Percentiles rank a stretch among this genome's conserved stretches.
These are phyloP conservation scores for Saccharomyces hybrid DNA, from an alignment of 1,139 yeast species.

Conservation along the genomic window DNA sequence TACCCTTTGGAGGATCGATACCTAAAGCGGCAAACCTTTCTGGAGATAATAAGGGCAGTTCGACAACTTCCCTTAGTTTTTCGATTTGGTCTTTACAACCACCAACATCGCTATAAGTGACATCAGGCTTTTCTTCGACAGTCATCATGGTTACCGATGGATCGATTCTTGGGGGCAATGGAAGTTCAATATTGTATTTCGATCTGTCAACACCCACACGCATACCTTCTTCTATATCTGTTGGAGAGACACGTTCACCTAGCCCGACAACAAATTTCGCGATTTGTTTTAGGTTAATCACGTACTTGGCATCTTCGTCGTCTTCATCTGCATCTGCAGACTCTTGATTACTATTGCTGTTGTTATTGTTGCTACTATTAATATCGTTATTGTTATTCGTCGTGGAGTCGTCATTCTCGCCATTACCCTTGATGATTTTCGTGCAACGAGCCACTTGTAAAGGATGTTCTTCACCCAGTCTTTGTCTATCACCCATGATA, in stretches of 20 bases:
- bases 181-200: slow-evolving; percentile 92
- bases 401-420: slow-evolving; percentile 27
- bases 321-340: slow-evolving; percentile 39
- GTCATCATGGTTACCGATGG: slow-evolving; percentile 99
- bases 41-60: slow-evolving; percentile 86
- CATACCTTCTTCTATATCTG: slow-evolving; percentile 99
- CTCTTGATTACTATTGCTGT: background rate
- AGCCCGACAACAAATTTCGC: slow-evolving; percentile 96
- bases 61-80: slow-evolving; percentile 93
- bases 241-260: slow-evolving; percentile 95
- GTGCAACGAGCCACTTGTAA: slow-evolving; percentile 98
- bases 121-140: slow-evolving; percentile 96
- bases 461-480: slow-evolving; percentile 91
- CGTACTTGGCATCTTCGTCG: slow-evolving; percentile 83
- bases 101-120: slow-evolving; percentile 86
- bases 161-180: slow-evolving; percentile 94
- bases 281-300: slow-evolving; percentile 92
- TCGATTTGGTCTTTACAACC: slow-evolving; percentile 98
- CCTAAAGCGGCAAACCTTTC: slow-evolving; percentile 94
- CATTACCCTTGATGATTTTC: slow-evolving; percentile 67
- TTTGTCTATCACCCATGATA: slow-evolving; percentile 89
- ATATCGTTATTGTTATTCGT: slow-evolving; percentile 8
- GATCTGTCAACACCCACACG: slow-evolving; percentile 97
- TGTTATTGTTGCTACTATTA: background rate
- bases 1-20: slow-evolving; percentile 97